Conservation (phyloP, 495 filamentous ascomycete genomes). For the Tuber magnatum region DNA sequence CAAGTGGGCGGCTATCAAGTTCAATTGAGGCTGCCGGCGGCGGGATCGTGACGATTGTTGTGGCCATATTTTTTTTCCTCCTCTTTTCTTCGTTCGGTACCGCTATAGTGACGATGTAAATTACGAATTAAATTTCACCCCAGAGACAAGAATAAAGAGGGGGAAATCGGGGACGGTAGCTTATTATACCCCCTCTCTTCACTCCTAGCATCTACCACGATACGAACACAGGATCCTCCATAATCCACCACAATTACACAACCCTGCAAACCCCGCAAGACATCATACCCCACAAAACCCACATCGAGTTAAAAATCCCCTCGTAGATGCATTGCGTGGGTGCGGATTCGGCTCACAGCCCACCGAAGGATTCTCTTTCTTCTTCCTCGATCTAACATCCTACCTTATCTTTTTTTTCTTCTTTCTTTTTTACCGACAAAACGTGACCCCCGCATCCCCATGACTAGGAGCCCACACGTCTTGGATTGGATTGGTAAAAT, state of each 20-base stretch:
- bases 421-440: not conserved
- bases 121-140: not conserved
- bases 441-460: not conserved
- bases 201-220: not conserved
- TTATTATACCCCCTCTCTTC: not conserved
- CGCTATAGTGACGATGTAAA: constrained; percentile 4
- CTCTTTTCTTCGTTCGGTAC: not conserved
- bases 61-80: constrained; percentile 1
- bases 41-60: not conserved
- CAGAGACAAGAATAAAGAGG: not conserved
- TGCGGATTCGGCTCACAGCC: not conserved
- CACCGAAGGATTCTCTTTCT: not conserved
- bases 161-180: not conserved
- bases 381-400: not conserved
- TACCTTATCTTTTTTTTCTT: too few relatives aligned
- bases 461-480: not conserved
- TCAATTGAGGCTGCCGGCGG: not conserved
- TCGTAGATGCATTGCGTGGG: not conserved
- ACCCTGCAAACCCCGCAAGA: not conserved
- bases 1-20: not conserved
- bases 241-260: not conserved
- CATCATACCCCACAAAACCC: not conserved
- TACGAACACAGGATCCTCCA: constrained; percentile 4
- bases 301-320: not conserved
- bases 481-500: not conserved